Conservation (phyloP, 75 land plant species). For the Picea glauca region DNA sequence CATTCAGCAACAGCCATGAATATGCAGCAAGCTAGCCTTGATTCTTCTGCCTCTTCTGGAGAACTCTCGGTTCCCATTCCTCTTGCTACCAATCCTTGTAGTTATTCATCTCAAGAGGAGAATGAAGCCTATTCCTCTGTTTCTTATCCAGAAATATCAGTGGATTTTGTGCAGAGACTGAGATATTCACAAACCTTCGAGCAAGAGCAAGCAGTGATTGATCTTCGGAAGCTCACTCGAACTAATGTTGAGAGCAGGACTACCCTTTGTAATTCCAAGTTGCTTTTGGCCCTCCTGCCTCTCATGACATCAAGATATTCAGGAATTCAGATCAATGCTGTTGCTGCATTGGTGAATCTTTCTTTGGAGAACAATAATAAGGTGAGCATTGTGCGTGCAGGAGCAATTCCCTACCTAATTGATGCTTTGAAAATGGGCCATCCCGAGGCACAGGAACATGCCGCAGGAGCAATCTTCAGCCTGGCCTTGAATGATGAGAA, state of each 20-base stretch:
- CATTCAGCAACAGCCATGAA: slow-evolving; percentile 39
- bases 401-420: slow-evolving; percentile 39
- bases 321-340: slow-evolving; percentile 44
- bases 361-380: slow-evolving; percentile 46
- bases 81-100: slow-evolving; percentile 25
- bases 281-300: slow-evolving; percentile 44
- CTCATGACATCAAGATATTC: slow-evolving; percentile 37
- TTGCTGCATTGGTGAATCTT: slow-evolving; percentile 55
- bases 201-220: slow-evolving; percentile 47
- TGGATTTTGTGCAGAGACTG: slow-evolving; percentile 27
- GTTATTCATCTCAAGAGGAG: slow-evolving; percentile 12
- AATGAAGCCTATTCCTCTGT: slow-evolving; percentile 4
- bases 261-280: slow-evolving; percentile 43
- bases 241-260: slow-evolving; percentile 27
- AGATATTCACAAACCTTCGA: slow-evolving; percentile 27
- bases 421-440: slow-evolving; percentile 28
- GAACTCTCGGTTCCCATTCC: slow-evolving; percentile 16
- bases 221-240: slow-evolving; percentile 52
- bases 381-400: slow-evolving; percentile 44
- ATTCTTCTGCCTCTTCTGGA: not conserved
- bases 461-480: slow-evolving; percentile 53
- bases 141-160: slow-evolving; percentile 15
- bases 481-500: slow-evolving; percentile 48
- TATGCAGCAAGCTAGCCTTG: slow-evolving; percentile 10
- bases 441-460: slow-evolving; percentile 45